phyloP scores from a whole-genome alignment of 1,284 basidiomycete species.

The Puccinia horiana region DNA sequence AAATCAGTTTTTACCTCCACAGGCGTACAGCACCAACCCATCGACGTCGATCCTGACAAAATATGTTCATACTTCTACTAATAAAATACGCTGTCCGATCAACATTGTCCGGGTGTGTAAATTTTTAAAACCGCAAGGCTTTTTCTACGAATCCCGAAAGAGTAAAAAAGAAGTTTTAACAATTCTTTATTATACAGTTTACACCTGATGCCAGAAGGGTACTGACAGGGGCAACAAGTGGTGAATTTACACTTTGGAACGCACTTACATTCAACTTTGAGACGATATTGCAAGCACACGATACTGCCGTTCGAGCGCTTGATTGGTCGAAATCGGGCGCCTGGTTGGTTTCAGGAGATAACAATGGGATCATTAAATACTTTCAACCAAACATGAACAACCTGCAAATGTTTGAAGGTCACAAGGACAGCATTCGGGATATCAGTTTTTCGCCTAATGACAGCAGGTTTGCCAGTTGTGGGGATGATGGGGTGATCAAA shows the following conservation, averaged over 20 bases:
- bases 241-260: slow-evolving; percentile 99
- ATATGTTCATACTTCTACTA: slow-evolving; percentile 96
- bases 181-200: slow-evolving; percentile 66
- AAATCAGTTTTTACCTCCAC: slow-evolving; percentile 79
- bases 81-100: slow-evolving; percentile 95
- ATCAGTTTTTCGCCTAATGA: slow-evolving; percentile 91
- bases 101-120: slow-evolving; percentile 81
- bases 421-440: slow-evolving; percentile 73
- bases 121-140: background rate
- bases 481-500: slow-evolving; percentile 88
- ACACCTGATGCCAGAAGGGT: slow-evolving; percentile 90
- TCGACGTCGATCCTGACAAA: slow-evolving; percentile 91
- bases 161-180: background rate
- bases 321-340: slow-evolving; percentile 86
- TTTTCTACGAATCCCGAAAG: background rate
- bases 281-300: slow-evolving; percentile 89
- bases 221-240: slow-evolving; percentile 90
- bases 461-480: slow-evolving; percentile 84
- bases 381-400: slow-evolving; percentile 99
- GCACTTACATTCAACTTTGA: slow-evolving; percentile 99
- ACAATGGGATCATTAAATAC: slow-evolving; percentile 93
- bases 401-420: slow-evolving; percentile 85
- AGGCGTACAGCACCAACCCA: slow-evolving; percentile 82
- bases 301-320: slow-evolving; percentile 85
- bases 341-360: slow-evolving; percentile 89